Conservation (phyloP, 345 rosid species). For the Populus pruinosa region DNA sequence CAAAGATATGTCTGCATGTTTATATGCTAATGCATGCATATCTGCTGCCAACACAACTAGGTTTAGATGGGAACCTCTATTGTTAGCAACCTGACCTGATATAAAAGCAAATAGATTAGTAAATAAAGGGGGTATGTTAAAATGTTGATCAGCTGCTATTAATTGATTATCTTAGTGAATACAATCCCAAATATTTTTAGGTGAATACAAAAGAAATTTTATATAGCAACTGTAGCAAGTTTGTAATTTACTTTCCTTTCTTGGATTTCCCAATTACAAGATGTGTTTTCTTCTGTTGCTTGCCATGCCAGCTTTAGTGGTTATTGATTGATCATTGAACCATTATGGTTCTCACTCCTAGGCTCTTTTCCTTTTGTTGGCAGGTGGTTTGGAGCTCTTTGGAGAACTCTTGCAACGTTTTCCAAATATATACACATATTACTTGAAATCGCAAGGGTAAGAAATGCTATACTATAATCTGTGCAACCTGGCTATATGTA, state of each 20-base stretch:
- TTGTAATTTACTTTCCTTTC: background rate
- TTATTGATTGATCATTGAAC: background rate
- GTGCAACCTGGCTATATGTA: slow-evolving; percentile 1
- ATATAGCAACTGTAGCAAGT: background rate
- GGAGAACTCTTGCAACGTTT: slow-evolving; percentile 83
- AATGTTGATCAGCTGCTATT: background rate
- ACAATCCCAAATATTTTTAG: background rate
- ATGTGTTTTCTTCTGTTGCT: background rate
- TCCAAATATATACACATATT: slow-evolving; percentile 77
- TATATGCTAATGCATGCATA: background rate
- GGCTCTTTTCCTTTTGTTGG: slow-evolving; percentile 8
- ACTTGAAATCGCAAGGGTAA: slow-evolving; percentile 96
- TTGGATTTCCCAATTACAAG: background rate
- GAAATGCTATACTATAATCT: slow-evolving; percentile 18
- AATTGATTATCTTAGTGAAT: background rate
- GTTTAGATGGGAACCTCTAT: slow-evolving; percentile 8
- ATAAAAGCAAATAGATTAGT: background rate
- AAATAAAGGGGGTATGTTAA: background rate
- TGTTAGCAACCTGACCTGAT: background rate
- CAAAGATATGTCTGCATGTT: background rate
- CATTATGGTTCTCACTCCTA: background rate
- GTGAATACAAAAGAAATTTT: background rate
- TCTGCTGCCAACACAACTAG: background rate
- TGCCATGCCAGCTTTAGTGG: background rate
- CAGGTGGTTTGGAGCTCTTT: slow-evolving; percentile 91